Conservation (phyloP, 176 grass and related monocot species). For the Eleusine coracana region DNA sequence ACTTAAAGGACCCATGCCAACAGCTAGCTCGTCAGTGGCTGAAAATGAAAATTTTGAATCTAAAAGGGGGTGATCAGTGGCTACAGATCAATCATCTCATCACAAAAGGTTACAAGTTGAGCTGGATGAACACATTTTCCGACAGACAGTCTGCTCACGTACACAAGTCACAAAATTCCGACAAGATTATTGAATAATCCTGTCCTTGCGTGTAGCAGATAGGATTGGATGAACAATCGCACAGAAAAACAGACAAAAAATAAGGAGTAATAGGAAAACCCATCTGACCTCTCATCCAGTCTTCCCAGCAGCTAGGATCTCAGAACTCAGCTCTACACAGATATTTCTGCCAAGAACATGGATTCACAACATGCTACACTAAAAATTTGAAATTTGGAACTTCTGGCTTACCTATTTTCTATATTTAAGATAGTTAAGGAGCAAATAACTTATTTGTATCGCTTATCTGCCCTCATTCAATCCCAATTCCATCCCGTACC, state of each 20-base stretch:
- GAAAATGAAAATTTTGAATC: not conserved
- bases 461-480: no score
- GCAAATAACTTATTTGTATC: no score
- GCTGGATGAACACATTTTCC: constrained; percentile 18
- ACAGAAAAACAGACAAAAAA: not conserved
- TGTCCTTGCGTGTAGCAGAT: not conserved
- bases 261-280: not conserved
- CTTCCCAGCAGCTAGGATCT: not conserved
- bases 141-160: not conserved
- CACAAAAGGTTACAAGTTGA: constrained; percentile 23
- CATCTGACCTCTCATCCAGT: no score
- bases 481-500: no score
- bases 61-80: not conserved
- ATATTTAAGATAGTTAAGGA: no score
- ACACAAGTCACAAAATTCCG: no score
- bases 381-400: not conserved
- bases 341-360: not conserved
- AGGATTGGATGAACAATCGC: not conserved
- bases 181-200: not conserved
- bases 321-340: not conserved
- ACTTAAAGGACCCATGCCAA: not conserved
- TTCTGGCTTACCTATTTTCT: not conserved
- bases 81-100: not conserved
- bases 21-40: constrained; percentile 6
- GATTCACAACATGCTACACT: not conserved